These are phyloP conservation scores for Microbotryum saponariae DNA, from an alignment of 1,284 basidiomycete species.

Conservation along the genomic window DNA sequence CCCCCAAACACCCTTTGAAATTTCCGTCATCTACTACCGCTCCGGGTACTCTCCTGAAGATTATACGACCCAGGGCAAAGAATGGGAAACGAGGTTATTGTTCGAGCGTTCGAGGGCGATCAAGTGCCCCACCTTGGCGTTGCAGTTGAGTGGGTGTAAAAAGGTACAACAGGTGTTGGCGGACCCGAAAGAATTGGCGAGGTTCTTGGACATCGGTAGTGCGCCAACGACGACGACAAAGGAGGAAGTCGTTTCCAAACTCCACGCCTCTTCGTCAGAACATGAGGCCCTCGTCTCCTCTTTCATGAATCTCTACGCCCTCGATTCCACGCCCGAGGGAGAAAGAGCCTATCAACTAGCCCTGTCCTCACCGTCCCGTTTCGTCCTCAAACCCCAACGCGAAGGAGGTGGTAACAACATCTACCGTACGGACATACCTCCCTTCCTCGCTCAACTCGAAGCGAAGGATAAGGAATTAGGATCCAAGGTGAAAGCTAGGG, in stretches of 20 bases:
- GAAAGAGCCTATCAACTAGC: conserved; percentile 52
- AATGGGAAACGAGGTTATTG: conserved; percentile 63
- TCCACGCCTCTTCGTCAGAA: too few species aligned
- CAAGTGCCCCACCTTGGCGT: conserved; percentile 83
- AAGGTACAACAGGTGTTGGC: conserved; percentile 89
- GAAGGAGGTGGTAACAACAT: conserved; percentile 98
- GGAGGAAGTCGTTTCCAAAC: too few species aligned
- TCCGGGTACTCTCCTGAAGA: conserved; percentile 81
- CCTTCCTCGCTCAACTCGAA: conserved; percentile 59
- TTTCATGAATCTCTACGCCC: conserved; percentile 64
- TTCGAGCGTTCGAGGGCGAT: conserved; percentile 76
- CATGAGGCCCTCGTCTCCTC: conserved; percentile 52
- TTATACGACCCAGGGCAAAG: conserved; percentile 52
- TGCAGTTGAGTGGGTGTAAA: conserved; percentile 92
- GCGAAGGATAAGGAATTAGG: conserved; percentile 46
- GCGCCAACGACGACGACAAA: not conserved
- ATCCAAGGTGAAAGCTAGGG: conserved; percentile 31
- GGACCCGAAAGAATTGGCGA: conserved; percentile 62
- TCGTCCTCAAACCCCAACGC: conserved; percentile 90
- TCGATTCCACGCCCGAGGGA: conserved; percentile 44
- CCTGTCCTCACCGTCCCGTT: conserved; percentile 48
- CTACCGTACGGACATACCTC: conserved; percentile 73
- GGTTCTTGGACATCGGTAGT: conserved; percentile 46
- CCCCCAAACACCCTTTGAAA: conserved; percentile 47
- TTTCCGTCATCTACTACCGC: conserved; percentile 79